Base-by-base conservation (phyloP, 2,329 filamentous ascomycete species). In the Knufia petricola region DNA sequence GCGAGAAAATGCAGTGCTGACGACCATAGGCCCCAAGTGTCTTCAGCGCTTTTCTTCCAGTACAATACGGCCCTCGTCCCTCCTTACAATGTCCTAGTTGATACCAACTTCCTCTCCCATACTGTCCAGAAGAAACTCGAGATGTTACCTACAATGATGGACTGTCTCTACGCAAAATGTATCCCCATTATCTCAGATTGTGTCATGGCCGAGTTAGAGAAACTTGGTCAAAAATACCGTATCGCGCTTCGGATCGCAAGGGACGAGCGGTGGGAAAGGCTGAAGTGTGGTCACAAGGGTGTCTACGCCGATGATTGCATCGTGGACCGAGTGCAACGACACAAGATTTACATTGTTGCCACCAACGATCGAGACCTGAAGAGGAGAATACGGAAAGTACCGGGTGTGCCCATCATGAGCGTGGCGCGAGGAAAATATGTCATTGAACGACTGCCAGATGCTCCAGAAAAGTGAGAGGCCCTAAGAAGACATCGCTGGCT, bases 41-140 rank as follows among this genome's bases (percentile, higher is more conserved):
- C 87, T 10, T 87, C 85, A 17, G 78, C 80, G 53, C 80, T 94
- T 68, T 94, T 94, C 78, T 94, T 94, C 69, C 78, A 85, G 62
- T 84, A 87, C 73, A 95, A 95, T 70, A 84, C 82, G 46, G 84
- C 86, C 46, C 79, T 95, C 38, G 81, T 86, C 9, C 87, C 89
- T 2, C 87, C 88, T 1, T 94, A 94, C 71, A 75, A 71, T 43
- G 77, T 90, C 49, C 78, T 94, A 8, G 77, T 92, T 61, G 87
- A 94, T 66, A 90, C 87, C 65, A 94, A 94, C 64, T 95, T 95
- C 63, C 76, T 95, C 54, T 87, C 82, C 32, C 88, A 95, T 67
- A 92, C 88, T 0, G 86, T 96, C 1, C 85, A 89, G 66, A 81
- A 84, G 58, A 96, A 98, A 70, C 78, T 96, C 17, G 87, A 89